Conservation (phyloP, 768 basidiomycete genomes). For the Boletus vinaceobasis region DNA sequence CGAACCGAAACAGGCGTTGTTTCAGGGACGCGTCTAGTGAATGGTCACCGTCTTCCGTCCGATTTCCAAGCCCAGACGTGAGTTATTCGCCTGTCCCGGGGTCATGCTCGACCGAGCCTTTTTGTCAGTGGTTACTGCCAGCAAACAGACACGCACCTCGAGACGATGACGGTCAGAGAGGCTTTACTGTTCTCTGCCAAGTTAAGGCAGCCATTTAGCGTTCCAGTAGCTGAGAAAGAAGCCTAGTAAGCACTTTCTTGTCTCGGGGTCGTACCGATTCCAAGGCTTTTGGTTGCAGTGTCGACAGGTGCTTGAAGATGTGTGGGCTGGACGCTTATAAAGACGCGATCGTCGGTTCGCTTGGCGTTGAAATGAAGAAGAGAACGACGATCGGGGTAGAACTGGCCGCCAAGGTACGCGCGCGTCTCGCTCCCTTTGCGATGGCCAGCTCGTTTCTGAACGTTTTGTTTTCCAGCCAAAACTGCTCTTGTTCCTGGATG, state of each 20-base stretch:
- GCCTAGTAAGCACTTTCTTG: conserved; percentile 54
- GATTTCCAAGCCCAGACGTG: conserved; percentile 59
- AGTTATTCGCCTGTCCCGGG: not conserved
- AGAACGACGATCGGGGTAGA: conserved; percentile 86
- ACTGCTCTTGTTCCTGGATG: conserved; percentile 81
- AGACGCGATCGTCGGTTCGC: conserved; percentile 65
- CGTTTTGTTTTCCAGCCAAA: conserved; percentile 49
- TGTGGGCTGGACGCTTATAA: conserved; percentile 60
- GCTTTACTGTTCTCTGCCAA: conserved; percentile 77
- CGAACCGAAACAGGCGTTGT: conserved; percentile 38
- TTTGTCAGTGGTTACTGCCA: conserved; percentile 74
- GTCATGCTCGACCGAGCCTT: not conserved
- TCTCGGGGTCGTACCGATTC: not conserved
- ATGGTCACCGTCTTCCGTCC: conserved; percentile 40
- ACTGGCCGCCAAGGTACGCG: conserved; percentile 64
- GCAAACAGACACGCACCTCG: conserved; percentile 79
- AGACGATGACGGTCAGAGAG: conserved; percentile 73
- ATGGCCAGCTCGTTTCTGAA: not conserved
- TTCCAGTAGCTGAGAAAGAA: conserved; percentile 69
- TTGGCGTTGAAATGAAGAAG: conserved; percentile 72
- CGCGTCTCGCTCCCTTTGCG: accelerated
- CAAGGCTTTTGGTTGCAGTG: conserved; percentile 32
- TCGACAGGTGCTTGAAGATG: conserved; percentile 56
- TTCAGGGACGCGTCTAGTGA: conserved; percentile 42
- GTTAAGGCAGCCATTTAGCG: conserved; percentile 67